phyloP scores from a whole-genome alignment of 2,329 filamentous ascomycete species.

The Colletotrichum scovillei region DNA sequence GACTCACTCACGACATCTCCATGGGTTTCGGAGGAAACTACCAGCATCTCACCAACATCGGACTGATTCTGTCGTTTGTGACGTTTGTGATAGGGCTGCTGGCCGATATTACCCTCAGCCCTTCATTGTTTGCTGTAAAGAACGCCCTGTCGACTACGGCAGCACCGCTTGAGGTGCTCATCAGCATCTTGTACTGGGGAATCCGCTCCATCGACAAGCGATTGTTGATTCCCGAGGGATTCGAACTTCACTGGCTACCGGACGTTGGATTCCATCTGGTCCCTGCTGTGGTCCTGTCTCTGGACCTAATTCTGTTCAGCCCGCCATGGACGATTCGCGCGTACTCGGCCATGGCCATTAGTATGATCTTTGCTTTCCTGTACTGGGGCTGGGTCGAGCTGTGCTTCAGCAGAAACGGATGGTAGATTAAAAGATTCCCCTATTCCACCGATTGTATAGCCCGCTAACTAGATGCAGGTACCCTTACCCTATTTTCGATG shows the following conservation, averaged over 20 bases:
- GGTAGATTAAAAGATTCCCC: conserved; percentile 52
- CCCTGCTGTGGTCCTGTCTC: conserved; percentile 71
- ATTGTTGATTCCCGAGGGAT: conserved; percentile 64
- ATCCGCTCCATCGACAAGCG: conserved; percentile 67
- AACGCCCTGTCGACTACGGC: conserved; percentile 74
- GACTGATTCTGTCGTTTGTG: conserved; percentile 68
- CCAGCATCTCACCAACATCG: conserved; percentile 81
- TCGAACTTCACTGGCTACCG: conserved; percentile 64
- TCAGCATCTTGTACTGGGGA: conserved; percentile 80
- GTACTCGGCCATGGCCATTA: conserved; percentile 68
- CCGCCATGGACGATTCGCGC: conserved; percentile 77
- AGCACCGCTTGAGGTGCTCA: conserved; percentile 77
- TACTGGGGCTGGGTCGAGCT: conserved; percentile 86
- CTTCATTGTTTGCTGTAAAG: conserved; percentile 71
- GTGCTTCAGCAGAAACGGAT: conserved; percentile 75
- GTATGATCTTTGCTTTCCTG: conserved; percentile 67
- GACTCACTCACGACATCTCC: conserved; percentile 64
- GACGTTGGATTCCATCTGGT: conserved; percentile 76
- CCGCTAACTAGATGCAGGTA: conserved; percentile 64
- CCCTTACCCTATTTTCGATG: conserved; percentile 85
- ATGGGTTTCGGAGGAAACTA: conserved; percentile 74
- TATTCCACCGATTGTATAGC: conserved; percentile 38
- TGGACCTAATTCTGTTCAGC: conserved; percentile 76
- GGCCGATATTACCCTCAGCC: conserved; percentile 72
- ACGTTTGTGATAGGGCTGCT: conserved; percentile 72